phyloP scores from a whole-genome alignment of 208 protist species.

The Vickermania ingenoplastis region DNA sequence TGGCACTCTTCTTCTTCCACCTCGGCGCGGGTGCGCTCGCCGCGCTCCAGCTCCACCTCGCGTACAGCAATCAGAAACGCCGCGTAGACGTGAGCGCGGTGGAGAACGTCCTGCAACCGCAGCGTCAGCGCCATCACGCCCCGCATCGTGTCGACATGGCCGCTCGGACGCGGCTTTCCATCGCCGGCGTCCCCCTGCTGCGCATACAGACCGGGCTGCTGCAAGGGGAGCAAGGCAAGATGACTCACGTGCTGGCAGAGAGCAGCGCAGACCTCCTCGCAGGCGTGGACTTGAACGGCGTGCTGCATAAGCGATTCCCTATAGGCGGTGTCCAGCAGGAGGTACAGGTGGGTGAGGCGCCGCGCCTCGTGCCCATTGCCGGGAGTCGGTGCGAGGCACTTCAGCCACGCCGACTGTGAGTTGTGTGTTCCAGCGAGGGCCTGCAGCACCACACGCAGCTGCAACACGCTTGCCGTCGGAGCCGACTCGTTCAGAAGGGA shows the following conservation, averaged over 20 bases:
- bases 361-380: slow-evolving; percentile 31
- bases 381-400: slow-evolving; percentile 27
- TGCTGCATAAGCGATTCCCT: slow-evolving; percentile 38
- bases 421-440: slow-evolving; percentile 24
- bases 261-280: slow-evolving; percentile 21
- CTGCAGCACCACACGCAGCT: slow-evolving; percentile 73
- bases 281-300: slow-evolving; percentile 44
- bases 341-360: slow-evolving; percentile 49
- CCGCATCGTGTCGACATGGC: slow-evolving; percentile 32
- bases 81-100: slow-evolving; percentile 58
- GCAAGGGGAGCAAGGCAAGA: slow-evolving; percentile 43
- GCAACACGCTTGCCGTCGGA: slow-evolving; percentile 26
- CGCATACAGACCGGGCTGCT: slow-evolving; percentile 1
- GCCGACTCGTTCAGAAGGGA: slow-evolving; percentile 12
- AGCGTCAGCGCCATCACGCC: slow-evolving; percentile 43
- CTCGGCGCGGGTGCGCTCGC: slow-evolving; percentile 20
- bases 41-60: slow-evolving; percentile 34
- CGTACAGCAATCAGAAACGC: slow-evolving; percentile 46
- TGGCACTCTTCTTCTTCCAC: slow-evolving; percentile 55
- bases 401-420: slow-evolving; percentile 20
- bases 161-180: too few species aligned
- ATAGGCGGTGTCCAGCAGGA: slow-evolving; percentile 52
- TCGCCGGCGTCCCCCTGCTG: background rate
- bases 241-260: slow-evolving; percentile 33
- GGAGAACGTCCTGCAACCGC: slow-evolving; percentile 25